Evolutionary conservation across 768 basidiomycete genomes (phyloP).

Genomic region (Cyathus striatus): DNA sequence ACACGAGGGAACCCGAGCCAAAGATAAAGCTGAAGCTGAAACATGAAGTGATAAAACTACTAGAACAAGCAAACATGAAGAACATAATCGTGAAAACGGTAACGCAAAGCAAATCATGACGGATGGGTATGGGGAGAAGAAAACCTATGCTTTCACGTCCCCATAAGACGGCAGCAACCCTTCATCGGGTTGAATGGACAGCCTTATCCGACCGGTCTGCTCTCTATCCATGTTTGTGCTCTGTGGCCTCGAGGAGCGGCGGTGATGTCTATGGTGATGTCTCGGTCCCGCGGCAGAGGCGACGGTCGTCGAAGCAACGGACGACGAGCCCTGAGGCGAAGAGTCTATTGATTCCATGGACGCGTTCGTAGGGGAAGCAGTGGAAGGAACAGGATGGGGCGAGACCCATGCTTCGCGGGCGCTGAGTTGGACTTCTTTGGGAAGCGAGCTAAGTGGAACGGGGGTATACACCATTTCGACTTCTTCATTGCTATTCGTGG

Average conservation of each 20-base stretch:
- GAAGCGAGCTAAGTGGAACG: constrained; percentile 50
- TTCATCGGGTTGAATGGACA: constrained; percentile 42
- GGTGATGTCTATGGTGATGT: constrained; percentile 19
- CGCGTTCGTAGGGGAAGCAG: constrained; percentile 6
- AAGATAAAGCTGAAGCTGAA: neutral
- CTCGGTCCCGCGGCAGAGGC: constrained; percentile 24
- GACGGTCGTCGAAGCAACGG: constrained; percentile 12
- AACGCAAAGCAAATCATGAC: neutral
- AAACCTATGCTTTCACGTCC: neutral
- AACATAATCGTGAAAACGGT: neutral
- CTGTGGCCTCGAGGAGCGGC: constrained; percentile 12
- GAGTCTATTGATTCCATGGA: neutral
- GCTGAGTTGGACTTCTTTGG: constrained; percentile 45
- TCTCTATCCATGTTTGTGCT: constrained; percentile 6
- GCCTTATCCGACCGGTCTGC: constrained; percentile 34
- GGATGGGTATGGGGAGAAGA: neutral
- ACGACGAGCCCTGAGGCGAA: constrained; percentile 17
- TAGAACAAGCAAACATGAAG: neutral
- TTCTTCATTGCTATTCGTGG: constrained; percentile 13
- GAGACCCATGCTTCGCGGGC: constrained; percentile 71
- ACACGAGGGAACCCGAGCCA: neutral
- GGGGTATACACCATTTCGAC: constrained; percentile 64
- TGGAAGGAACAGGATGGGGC: constrained; percentile 16
- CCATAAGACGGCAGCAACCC: constrained; percentile 35
- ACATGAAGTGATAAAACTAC: neutral